Percentiles rank a stretch among this genome's conserved stretches.
These are phyloP conservation scores for Daldinia concentrica DNA, from an alignment of 495 filamentous ascomycete genomes.

Conservation along the genomic window DNA sequence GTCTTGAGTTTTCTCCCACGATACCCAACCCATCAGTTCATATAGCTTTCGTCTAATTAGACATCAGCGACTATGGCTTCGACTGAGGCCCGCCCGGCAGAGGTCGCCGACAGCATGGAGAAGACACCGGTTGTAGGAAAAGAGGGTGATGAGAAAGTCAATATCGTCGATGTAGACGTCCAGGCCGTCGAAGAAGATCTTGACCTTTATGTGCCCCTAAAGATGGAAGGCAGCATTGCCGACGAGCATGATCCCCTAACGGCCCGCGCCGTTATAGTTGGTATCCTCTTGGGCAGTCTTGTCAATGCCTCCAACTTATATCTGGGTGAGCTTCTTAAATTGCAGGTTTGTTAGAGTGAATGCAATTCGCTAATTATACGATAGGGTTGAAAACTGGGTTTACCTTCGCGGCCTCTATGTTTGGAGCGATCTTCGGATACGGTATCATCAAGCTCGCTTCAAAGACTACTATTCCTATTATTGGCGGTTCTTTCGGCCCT, in stretches of 20 bases:
- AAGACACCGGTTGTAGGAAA: conserved; percentile 24
- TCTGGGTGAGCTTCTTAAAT: conserved; percentile 56
- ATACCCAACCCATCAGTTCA: conserved; percentile 22
- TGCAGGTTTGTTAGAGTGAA: not conserved
- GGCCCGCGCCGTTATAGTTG: conserved; percentile 64
- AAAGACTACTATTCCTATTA: conserved; percentile 62
- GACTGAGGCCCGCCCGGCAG: conserved; percentile 29
- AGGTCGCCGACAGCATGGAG: conserved; percentile 33
- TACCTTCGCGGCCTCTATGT: conserved; percentile 68
- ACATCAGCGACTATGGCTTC: conserved; percentile 39
- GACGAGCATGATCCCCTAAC: conserved; percentile 63
- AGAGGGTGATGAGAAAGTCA: conserved; percentile 34
- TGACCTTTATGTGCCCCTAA: conserved; percentile 59
- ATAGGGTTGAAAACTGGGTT: conserved; percentile 71
- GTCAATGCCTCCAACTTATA: conserved; percentile 74
- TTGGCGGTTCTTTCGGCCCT: conserved; percentile 69
- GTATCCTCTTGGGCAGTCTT: conserved; percentile 65
- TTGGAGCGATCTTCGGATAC: conserved; percentile 72
- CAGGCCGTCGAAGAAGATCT: conserved; percentile 51
- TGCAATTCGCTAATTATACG: conserved; percentile 38
- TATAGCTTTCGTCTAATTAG: conserved; percentile 20
- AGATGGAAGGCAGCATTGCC: conserved; percentile 53
- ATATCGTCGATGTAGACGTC: conserved; percentile 33
- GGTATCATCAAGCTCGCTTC: conserved; percentile 68
- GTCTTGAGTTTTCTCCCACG: not conserved